Base-by-base conservation (phyloP, 1,139 yeast species). In the Pichia sp. region DNA sequence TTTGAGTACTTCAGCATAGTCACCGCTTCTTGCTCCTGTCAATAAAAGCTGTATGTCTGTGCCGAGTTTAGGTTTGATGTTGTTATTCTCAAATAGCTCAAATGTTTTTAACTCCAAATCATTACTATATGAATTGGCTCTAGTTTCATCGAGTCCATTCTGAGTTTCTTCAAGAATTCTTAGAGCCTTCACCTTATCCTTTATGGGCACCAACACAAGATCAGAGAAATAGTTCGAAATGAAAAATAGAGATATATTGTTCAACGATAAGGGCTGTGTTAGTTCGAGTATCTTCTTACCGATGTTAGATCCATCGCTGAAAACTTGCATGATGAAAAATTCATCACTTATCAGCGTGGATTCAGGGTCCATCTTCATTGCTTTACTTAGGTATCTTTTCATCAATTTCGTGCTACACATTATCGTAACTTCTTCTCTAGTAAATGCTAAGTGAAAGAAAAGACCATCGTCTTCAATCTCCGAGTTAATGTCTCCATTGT, bases 201-300 rank as follows among this genome's bases (percentile, higher is more conserved):
- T 62, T 45, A 65, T 67, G 0, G 90, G 90, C 16, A 84, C 76
- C 44, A 85, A 71, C n/a, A 85, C 86, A 50, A 82, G 80, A 67
- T 85, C 87, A 52, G 84, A 78, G 63, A 82, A 84, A 68, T 85
- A 86, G 45, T 85, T 82, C 13, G 85, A 79, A 45, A 85, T 68
- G 67, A 84, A 85, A 64, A 83, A 84, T 38, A 85, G 72, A 3
- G 89, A 76, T 40, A 85, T 81, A 15, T 75, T 75, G 52, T 82
- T 81, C 42, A 75, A 74, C 0, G 87, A 78, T 23, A 85, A 70
- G 2, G 90, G 90, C 51, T 76, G 75, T 0, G 87, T 82, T 34
- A 85, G 70, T 56, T 80, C 81, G 52, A 85, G 66, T 8, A 85
- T 83, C 46, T 84, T 70, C 44, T 78, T 71, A 42, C 83, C 82